These are phyloP conservation scores for Spatholobus suberectus DNA, from an alignment of 306 rosid genomes.

Conservation along the genomic window DNA sequence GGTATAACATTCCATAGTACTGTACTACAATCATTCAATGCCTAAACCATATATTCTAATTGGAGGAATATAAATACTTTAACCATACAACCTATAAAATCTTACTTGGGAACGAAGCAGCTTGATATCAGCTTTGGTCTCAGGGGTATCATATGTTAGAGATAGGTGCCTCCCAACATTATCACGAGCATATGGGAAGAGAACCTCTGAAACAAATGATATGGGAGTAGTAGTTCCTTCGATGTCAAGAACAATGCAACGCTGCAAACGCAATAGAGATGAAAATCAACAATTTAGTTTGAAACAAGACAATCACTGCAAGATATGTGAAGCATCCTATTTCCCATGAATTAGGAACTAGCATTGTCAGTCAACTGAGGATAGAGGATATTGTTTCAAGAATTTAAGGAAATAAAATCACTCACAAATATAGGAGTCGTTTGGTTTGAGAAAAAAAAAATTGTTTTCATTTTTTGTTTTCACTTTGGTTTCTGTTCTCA, in stretches of 20 bases:
- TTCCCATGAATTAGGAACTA: slow-evolving; percentile 6
- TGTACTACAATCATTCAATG: slow-evolving; percentile 9
- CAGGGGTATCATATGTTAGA: slow-evolving; percentile 72
- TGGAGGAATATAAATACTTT: slow-evolving; percentile 28
- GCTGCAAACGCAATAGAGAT: slow-evolving; percentile 58
- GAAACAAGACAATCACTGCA: slow-evolving; percentile 18
- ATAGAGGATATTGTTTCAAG: slow-evolving; percentile 31
- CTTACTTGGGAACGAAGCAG: slow-evolving; percentile 81
- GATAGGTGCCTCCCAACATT: slow-evolving; percentile 88
- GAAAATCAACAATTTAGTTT: slow-evolving; percentile 23
- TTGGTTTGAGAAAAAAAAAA: not conserved
- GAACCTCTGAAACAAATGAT: slow-evolving; percentile 92
- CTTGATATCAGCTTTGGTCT: slow-evolving; percentile 79
- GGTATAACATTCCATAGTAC: slow-evolving; percentile 30
- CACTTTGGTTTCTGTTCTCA: not conserved
- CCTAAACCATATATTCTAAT: slow-evolving; percentile 12
- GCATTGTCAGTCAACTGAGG: slow-evolving; percentile 12
- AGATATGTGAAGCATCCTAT: slow-evolving; percentile 14
- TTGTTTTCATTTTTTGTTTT: not conserved
- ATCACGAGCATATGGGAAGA: slow-evolving; percentile 91
- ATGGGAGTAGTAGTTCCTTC: slow-evolving; percentile 99
- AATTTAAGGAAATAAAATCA: slow-evolving; percentile 11
- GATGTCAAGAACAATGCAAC: slow-evolving; percentile 91
- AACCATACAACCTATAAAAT: slow-evolving; percentile 28
- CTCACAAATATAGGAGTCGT: not conserved